Conservation (phyloP, 1,139 yeast species). For the Candida frijolesensis region DNA sequence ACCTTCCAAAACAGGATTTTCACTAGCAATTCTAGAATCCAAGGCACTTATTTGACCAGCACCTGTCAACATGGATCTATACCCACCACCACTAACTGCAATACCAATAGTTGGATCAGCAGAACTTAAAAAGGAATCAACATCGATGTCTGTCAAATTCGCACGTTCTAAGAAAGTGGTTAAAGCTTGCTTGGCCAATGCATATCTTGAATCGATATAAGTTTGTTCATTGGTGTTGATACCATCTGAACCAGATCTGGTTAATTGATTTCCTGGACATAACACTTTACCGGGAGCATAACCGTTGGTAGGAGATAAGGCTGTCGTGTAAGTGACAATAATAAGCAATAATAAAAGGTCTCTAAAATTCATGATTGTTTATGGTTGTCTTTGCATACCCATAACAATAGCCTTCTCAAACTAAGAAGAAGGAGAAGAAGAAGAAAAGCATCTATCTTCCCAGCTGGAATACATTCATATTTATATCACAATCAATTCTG, state of each 20-base stretch:
- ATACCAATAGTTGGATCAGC: constrained; percentile 51
- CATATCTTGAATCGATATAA: constrained; percentile 53
- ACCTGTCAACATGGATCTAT: constrained; percentile 87
- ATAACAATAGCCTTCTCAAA: background rate
- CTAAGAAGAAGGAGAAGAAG: background rate
- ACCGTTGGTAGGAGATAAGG: constrained; percentile 52
- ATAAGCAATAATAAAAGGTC: background rate
- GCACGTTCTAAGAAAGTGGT: constrained; percentile 58
- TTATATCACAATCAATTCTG: background rate
- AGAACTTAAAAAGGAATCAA: constrained; percentile 41
- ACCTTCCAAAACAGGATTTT: constrained; percentile 44
- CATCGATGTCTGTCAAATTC: constrained; percentile 61
- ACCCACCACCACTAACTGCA: constrained; percentile 91
- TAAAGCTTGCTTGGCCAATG: constrained; percentile 54
- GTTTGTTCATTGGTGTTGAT: constrained; percentile 38
- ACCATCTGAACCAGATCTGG: constrained; percentile 35
- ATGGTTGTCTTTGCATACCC: background rate
- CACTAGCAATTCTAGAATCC: constrained; percentile 61
- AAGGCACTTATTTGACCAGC: constrained; percentile 84
- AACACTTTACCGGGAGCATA: constrained; percentile 66
- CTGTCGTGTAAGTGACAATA: background rate
- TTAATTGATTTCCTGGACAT: constrained; percentile 50
- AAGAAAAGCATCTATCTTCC: background rate
- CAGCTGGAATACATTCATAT: background rate
- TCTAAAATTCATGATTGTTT: background rate